These are phyloP conservation scores for Pistacia atlantica DNA, from an alignment of 345 rosid genomes.

Conservation along the genomic window DNA sequence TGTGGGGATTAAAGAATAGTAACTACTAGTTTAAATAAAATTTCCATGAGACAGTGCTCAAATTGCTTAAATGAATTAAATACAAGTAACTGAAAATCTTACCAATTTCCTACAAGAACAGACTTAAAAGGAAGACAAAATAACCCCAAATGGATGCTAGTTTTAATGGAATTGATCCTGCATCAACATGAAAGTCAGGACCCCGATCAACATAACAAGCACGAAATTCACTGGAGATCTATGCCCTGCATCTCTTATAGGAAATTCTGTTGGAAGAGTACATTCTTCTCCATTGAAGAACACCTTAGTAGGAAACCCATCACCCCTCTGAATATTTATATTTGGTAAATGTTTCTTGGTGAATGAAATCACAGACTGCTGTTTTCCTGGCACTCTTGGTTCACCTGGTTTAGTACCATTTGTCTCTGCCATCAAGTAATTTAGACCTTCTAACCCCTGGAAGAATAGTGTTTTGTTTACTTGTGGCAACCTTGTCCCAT, in stretches of 20 bases:
- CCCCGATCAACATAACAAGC: slow-evolving; percentile 27
- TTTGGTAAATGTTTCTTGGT: slow-evolving; percentile 47
- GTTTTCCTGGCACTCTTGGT: slow-evolving; percentile 82
- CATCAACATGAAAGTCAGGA: slow-evolving; percentile 40
- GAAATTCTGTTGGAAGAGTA: slow-evolving; percentile 65
- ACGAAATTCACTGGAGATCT: slow-evolving; percentile 28
- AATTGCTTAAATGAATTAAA: background rate
- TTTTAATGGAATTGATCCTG: slow-evolving; percentile 27
- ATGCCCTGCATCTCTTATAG: slow-evolving; percentile 43
- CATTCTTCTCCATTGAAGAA: slow-evolving; percentile 96
- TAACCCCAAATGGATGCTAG: background rate
- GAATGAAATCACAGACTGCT: slow-evolving; percentile 87
- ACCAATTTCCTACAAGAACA: slow-evolving; percentile 16
- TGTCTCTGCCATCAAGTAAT: slow-evolving; percentile 57
- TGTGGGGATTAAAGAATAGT: background rate
- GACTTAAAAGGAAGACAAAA: background rate
- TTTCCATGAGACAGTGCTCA: background rate
- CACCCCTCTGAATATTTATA: slow-evolving; percentile 55
- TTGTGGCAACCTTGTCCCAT: slow-evolving; percentile 57
- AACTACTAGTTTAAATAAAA: background rate
- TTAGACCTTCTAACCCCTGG: slow-evolving; percentile 71
- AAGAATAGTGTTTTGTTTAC: slow-evolving; percentile 60
- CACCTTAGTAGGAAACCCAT: slow-evolving; percentile 77
- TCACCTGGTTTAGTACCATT: slow-evolving; percentile 57
- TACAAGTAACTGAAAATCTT: slow-evolving; percentile 2